Conservation (phyloP, 164 flowering plant genomes). For the Magnolia officinalis region DNA sequence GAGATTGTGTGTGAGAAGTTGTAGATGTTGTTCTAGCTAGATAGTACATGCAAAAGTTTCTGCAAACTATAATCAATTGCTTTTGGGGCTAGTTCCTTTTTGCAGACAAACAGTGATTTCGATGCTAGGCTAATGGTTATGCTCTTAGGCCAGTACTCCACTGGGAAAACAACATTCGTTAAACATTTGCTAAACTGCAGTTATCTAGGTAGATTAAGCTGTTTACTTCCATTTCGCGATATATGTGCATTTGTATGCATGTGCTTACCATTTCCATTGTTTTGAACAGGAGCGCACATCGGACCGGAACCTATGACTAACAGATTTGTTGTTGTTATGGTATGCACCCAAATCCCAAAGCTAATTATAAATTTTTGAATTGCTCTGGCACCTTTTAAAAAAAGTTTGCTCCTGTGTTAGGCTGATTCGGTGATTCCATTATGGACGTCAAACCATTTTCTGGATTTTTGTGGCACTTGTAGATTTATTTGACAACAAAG, state of each 20-base stretch:
- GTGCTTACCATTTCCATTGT: constrained; percentile 9
- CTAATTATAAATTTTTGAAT: no score
- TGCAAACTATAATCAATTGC: neutral
- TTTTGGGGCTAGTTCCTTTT: neutral
- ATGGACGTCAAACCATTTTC: no score
- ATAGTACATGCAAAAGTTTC: no score
- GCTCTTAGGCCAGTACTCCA: constrained; percentile 99
- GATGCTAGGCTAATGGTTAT: constrained; percentile 98
- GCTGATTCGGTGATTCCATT: no score
- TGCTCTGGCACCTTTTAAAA: no score
- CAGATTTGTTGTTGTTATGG: constrained; percentile 96
- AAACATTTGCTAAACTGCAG: constrained; percentile 70
- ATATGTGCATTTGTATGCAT: neutral
- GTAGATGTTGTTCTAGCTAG: no score
- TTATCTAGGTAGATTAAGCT: constrained; percentile 66
- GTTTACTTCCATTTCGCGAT: neutral
- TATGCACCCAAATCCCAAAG: constrained; percentile 18
- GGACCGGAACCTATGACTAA: constrained; percentile 99
- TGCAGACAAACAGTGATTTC: constrained; percentile 91
- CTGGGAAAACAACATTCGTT: constrained; percentile 96
- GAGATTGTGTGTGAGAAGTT: no score
- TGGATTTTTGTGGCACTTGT: no score
- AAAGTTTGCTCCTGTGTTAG: no score
- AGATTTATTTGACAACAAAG: no score
- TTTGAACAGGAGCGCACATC: constrained; percentile 77